Evolutionary conservation across 257 asterid species (phyloP).

Genomic region (Solanum tacnaense): DNA sequence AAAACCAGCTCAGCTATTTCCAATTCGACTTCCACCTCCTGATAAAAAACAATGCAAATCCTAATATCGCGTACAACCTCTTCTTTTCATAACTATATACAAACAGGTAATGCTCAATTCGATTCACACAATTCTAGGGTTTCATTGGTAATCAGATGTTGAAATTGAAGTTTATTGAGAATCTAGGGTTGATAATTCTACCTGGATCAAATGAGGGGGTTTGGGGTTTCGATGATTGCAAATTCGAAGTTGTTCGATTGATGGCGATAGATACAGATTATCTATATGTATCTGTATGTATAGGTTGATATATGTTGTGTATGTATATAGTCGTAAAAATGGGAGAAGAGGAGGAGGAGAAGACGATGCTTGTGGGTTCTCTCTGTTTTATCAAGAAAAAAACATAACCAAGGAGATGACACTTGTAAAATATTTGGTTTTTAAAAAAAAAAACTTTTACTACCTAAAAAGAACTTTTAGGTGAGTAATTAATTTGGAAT

Average conservation of each 20-base stretch:
- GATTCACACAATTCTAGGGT: not conserved
- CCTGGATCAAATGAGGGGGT: conserved; percentile 19
- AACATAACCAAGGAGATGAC: conserved; percentile 26
- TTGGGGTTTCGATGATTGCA: conserved; percentile 9
- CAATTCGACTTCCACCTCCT: not conserved
- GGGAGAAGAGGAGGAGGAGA: conserved; percentile 9
- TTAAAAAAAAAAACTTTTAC: not conserved
- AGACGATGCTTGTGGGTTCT: not conserved
- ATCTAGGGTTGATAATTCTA: conserved; percentile 16
- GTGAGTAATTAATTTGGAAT: not conserved
- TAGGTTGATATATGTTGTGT: not conserved
- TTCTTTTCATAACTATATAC: not conserved
- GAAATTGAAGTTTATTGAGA: conserved; percentile 3
- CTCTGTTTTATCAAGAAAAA: conserved; percentile 2
- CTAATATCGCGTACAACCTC: not conserved
- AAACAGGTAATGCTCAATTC: not conserved
- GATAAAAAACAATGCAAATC: not conserved
- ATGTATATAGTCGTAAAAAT: conserved; percentile 2
- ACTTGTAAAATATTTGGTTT: conserved; percentile 2
- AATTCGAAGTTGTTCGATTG: conserved; percentile 23
- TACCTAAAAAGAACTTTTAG: not conserved
- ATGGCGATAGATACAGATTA: conserved; percentile 3
- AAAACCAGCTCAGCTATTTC: not conserved
- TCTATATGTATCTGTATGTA: not conserved
- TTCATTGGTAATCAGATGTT: conserved; percentile 18